Conservation (phyloP, 768 basidiomycete genomes). For the Hebeloma cylindrosporum region DNA sequence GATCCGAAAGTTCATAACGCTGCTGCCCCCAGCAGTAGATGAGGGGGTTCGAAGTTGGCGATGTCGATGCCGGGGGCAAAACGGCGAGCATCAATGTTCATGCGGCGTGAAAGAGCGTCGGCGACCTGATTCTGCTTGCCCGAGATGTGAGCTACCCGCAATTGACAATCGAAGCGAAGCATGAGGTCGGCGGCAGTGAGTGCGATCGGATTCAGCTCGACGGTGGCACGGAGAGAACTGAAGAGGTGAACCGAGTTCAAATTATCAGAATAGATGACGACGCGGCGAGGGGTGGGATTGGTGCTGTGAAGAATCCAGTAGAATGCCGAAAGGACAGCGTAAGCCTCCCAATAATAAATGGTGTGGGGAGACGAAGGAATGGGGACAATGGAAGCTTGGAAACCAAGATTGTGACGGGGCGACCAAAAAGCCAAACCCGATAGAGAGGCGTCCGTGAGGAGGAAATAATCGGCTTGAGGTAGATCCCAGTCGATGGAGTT, state of each 20-base stretch:
- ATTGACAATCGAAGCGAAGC: background rate
- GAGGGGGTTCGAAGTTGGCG: constrained; percentile 1
- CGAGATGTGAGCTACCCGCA: constrained; percentile 1
- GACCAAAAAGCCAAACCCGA: constrained; percentile 1
- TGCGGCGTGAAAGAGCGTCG: constrained; percentile 3
- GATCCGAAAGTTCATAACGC: background rate
- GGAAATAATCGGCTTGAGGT: background rate
- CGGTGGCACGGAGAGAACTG: background rate
- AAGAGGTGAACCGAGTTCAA: constrained; percentile 1
- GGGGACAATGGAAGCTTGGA: background rate
- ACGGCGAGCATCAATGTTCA: background rate
- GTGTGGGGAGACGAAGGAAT: background rate
- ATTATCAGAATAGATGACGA: constrained; percentile 7
- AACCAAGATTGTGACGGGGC: background rate
- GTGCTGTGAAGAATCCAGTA: background rate
- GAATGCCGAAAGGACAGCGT: constrained; percentile 5
- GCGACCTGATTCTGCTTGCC: background rate
- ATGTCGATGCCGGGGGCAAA: background rate
- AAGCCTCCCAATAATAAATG: constrained; percentile 10
- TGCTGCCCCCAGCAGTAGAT: background rate
- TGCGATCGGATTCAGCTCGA: background rate
- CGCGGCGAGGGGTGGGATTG: background rate
- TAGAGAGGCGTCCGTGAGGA: constrained; percentile 1
- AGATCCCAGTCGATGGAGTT: background rate
- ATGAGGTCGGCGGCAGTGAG: constrained; percentile 4